These are phyloP conservation scores for Veloboletus limbatus DNA, from an alignment of 1,284 basidiomycete genomes.

Conservation along the genomic window DNA sequence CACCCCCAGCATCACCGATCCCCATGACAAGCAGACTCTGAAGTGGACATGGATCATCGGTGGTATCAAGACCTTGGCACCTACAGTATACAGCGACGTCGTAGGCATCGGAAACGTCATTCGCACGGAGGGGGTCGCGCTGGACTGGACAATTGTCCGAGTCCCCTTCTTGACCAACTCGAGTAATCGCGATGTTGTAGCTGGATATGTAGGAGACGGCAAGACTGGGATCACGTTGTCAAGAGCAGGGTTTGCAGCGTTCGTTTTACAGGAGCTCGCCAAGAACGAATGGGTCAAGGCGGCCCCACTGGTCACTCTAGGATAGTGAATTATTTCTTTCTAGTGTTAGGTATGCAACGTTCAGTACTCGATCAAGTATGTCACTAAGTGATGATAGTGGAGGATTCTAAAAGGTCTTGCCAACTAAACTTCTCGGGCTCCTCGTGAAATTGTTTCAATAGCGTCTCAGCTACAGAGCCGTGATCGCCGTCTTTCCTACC, in stretches of 20 bases:
- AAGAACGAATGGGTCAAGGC: conserved; percentile 45
- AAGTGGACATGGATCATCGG: conserved; percentile 45
- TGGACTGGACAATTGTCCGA: conserved; percentile 67
- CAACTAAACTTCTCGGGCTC: conserved; percentile 70
- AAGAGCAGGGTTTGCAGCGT: conserved; percentile 56
- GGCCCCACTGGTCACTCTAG: conserved; percentile 21
- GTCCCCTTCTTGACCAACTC: conserved; percentile 58
- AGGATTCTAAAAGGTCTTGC: conserved; percentile 62
- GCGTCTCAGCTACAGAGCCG: conserved; percentile 37
- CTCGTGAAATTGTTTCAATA: conserved; percentile 73
- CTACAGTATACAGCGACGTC: conserved; percentile 45
- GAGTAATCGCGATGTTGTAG: conserved; percentile 43
- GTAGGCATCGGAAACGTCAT: conserved; percentile 55
- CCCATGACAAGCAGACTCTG: conserved; percentile 53
- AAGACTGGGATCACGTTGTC: conserved; percentile 46
- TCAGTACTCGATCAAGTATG: not conserved
- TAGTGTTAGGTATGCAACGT: not conserved
- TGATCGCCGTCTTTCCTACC: conserved; percentile 23
- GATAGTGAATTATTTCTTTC: not conserved
- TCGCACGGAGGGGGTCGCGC: conserved; percentile 42
- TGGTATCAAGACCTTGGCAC: conserved; percentile 37
- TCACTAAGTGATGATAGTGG: conserved; percentile 28
- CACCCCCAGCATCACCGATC: conserved; percentile 61
- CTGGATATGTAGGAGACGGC: conserved; percentile 65
- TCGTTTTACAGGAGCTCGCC: conserved; percentile 54